Evolutionary conservation across 2,329 filamentous ascomycete species (phyloP).

Genomic region (Colletotrichum magnum): DNA sequence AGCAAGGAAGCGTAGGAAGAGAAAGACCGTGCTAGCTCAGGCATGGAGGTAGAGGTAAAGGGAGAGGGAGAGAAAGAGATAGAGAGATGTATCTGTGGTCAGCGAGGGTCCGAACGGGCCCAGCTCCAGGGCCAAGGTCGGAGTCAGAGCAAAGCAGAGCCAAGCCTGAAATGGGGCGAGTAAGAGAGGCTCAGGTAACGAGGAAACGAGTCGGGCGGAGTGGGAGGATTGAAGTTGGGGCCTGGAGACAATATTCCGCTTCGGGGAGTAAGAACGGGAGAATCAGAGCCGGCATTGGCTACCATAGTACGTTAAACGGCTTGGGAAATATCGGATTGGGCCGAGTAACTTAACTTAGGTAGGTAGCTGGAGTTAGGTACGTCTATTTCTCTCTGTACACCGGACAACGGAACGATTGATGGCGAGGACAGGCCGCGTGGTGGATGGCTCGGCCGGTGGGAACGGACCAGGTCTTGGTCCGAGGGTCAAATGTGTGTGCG

Average conservation of each 20-base stretch:
- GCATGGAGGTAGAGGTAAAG: neutral
- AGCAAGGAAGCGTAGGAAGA: neutral
- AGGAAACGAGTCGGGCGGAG: conserved; percentile 7
- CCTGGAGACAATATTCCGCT: conserved; percentile 4
- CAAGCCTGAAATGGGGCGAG: conserved; percentile 1
- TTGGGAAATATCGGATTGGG: neutral
- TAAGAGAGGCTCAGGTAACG: neutral
- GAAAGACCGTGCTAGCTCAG: conserved; percentile 25
- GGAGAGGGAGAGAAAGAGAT: too few species aligned
- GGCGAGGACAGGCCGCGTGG: conserved; percentile 12
- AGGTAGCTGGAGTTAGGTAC: too few species aligned
- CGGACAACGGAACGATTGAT: conserved; percentile 2
- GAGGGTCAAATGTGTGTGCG: conserved; percentile 22
- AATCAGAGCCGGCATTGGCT: conserved; percentile 10
- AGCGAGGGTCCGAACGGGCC: conserved; percentile 11
- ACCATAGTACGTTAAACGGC: neutral
- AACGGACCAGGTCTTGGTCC: conserved; percentile 31
- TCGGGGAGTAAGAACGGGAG: conserved; percentile 14
- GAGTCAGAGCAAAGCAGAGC: conserved; percentile 3
- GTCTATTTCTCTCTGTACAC: neutral
- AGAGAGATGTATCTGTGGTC: conserved; percentile 25
- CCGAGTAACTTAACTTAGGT: neutral
- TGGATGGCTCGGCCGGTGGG: conserved; percentile 27
- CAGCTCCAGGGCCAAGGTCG: conserved; percentile 21
- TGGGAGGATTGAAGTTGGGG: conserved; percentile 13